phyloP scores from a whole-genome alignment of 768 basidiomycete genomes.

The Kwoniella botswanensis region DNA sequence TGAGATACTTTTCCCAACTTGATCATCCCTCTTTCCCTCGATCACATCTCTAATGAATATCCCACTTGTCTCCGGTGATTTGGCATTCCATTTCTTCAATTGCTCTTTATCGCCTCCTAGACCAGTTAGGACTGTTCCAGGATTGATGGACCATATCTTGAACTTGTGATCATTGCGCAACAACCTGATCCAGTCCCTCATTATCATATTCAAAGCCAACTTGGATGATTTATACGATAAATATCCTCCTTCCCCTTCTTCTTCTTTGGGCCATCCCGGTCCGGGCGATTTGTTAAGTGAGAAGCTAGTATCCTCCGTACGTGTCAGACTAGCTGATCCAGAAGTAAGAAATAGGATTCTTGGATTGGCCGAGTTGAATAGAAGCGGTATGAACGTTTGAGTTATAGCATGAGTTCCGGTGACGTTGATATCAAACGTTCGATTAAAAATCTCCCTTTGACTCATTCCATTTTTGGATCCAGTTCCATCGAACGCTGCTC shows the following conservation, averaged over 20 bases:
- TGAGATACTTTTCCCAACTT: conserved; percentile 18
- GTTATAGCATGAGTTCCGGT: conserved; percentile 19
- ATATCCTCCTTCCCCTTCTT: neutral
- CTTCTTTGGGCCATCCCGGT: conserved; percentile 16
- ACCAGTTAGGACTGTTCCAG: conserved; percentile 6
- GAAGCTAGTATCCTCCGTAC: neutral
- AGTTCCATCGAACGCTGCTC: neutral
- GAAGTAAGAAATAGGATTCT: conserved; percentile 4
- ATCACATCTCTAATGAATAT: conserved; percentile 27
- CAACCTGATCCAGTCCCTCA: conserved; percentile 4
- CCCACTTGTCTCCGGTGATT: conserved; percentile 14
- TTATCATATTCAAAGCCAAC: conserved; percentile 13
- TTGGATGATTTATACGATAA: conserved; percentile 14
- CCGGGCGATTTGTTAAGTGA: conserved; percentile 5
- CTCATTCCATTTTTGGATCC: neutral
- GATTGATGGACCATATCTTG: conserved; percentile 13
- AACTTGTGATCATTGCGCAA: no score
- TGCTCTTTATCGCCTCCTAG: neutral
- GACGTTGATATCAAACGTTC: conserved; percentile 32
- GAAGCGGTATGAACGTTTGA: neutral
- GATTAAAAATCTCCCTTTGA: conserved; percentile 1
- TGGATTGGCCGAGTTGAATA: neutral
- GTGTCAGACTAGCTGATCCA: neutral
- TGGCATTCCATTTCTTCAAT: conserved; percentile 25
- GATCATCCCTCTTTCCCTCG: conserved; percentile 29